Percentiles rank a stretch among this genome's conserved stretches.
Conservation (phyloP, 108 stramenopile genomes). For the Chaetoceros muelleri region DNA sequence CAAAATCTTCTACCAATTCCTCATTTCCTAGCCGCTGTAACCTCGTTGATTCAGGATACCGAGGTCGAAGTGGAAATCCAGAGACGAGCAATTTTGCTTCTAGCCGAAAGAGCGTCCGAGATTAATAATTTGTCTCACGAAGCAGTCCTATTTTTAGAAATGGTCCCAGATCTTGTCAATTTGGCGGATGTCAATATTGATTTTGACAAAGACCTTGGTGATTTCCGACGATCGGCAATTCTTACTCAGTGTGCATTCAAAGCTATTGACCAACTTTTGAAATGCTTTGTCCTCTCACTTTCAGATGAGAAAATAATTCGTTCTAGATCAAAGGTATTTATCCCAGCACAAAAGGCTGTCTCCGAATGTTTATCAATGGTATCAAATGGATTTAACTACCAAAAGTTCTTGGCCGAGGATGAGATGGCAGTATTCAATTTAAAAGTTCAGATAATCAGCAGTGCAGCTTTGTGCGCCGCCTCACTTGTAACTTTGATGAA, state of each 20-base stretch:
- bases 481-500: conserved; percentile 48
- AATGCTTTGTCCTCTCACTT: conserved; percentile 4
- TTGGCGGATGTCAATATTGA: conserved; percentile 16
- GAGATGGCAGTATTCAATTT: background rate
- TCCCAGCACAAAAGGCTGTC: background rate
- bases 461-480: conserved; percentile 43
- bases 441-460: conserved; percentile 28
- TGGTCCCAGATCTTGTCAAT: conserved; percentile 49
- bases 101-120: conserved; percentile 52
- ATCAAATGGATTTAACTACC: background rate
- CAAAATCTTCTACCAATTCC: conserved; percentile 58
- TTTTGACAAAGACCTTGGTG: background rate
- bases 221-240: conserved; percentile 19
- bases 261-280: conserved; percentile 45
- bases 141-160: conserved; percentile 56
- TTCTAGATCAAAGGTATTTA: background rate
- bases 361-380: background rate
- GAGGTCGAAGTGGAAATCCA: conserved; percentile 40
- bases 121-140: conserved; percentile 38
- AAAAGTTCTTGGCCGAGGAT: background rate
- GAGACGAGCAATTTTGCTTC: conserved; percentile 39
- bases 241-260: conserved; percentile 54
- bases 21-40: conserved; percentile 69
- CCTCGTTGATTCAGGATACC: conserved; percentile 46
- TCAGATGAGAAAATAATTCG: conserved; percentile 7